Percentiles rank a stretch among this genome's conserved stretches.
These are phyloP conservation scores for Trametes versicolor DNA, from an alignment of 1,284 basidiomycete species.

Conservation along the genomic window DNA sequence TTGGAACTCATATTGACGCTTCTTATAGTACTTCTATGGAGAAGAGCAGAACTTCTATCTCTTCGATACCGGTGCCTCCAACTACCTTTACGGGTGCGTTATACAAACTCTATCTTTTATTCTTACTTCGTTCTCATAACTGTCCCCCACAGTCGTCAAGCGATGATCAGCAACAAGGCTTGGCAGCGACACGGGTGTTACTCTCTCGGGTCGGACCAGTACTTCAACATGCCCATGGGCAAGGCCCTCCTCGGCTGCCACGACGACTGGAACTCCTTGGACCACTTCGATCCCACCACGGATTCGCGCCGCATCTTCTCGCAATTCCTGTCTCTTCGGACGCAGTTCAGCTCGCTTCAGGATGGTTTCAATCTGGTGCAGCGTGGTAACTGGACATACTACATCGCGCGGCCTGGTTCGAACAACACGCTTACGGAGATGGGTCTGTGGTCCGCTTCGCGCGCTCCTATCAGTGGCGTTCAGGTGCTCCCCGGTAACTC, in stretches of 20 bases:
- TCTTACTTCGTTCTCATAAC: not conserved
- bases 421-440: conserved; percentile 83
- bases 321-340: conserved; percentile 78
- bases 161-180: conserved; percentile 85
- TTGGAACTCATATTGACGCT: not conserved
- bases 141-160: conserved; percentile 74
- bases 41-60: conserved; percentile 91
- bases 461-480: conserved; percentile 63
- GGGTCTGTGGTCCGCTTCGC: conserved; percentile 85
- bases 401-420: conserved; percentile 83
- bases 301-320: conserved; percentile 77
- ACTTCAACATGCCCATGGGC: conserved; percentile 89
- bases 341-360: conserved; percentile 75
- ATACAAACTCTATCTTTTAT: too few species aligned
- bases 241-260: conserved; percentile 81
- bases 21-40: conserved; percentile 80
- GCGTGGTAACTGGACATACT: conserved; percentile 84
- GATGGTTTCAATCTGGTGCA: conserved; percentile 87
- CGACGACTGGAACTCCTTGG: conserved; percentile 89
- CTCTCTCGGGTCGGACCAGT: conserved; percentile 86
- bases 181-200: conserved; percentile 96
- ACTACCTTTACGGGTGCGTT: conserved; percentile 84
- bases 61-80: conserved; percentile 84
- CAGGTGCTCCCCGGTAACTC: conserved; percentile 68
- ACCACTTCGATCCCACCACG: conserved; percentile 92